Base-by-base conservation (phyloP, 2,329 filamentous ascomycete species). In the Stachybotrys chlorohalonatus region DNA sequence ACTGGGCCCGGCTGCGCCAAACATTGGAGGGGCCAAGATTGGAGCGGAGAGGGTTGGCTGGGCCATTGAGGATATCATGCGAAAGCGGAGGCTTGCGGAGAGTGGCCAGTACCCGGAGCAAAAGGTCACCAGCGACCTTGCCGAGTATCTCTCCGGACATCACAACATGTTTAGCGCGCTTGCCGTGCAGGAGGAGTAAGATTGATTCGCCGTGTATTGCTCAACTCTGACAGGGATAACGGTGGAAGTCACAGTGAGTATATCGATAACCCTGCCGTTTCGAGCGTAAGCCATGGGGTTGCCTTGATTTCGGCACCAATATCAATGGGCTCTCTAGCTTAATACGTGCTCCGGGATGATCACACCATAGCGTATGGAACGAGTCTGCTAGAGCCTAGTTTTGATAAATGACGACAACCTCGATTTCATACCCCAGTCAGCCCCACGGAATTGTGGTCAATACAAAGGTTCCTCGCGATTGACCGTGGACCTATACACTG, bases 11-110 rank as follows among this genome's bases (percentile, higher is more conserved):
- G 86, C 84, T 0, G 86, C 86, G 1, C 82, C 81, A 0, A 92
- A 92, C 65, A 72, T 92, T 4, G 87, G 87, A 31, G 89, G 89
- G 0, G 87, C 87, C 3, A 80, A 88, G 59, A 65, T 85, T 31
- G 87, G 87, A 0, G 87, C 88, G 0, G 89, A 92, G 70, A 78
- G 88, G 52, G 82, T 90, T 50, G 82, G 83, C 1, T 89, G 86
- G 85, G 82, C 81, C 1, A 76, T 90, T 52, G 80, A 87, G 59
- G 83, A 87, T 57, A 63, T 82, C 2, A 52, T 71, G 39, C 57
- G 55, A 30, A 60, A 62, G 4, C 59, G 58, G 0, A 42, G 36
- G 36, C 8, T 9, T 42, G 36, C 36, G 13, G 36, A 9, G 13
- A 50, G 52, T 49, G 60, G 58, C 1, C 59, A 58, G 45, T 59